Conservation (phyloP, 2,329 filamentous ascomycete species). For the Metarhizium humberi region DNA sequence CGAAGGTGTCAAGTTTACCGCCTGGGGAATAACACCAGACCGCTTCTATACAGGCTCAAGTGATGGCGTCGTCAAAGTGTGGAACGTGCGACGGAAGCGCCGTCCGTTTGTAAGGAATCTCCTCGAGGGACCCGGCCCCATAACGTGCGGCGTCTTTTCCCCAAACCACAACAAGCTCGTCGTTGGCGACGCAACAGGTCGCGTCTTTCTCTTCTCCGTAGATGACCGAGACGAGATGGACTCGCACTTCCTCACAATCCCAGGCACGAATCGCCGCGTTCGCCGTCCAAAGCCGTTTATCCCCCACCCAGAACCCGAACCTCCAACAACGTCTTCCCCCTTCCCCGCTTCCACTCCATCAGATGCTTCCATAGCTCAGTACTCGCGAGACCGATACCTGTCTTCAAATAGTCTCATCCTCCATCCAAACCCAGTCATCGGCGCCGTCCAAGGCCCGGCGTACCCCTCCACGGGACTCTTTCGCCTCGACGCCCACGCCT, state of each 20-base stretch:
- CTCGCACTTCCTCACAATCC: conserved; percentile 26
- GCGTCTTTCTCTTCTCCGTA: conserved; percentile 44
- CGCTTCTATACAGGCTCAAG: conserved; percentile 56
- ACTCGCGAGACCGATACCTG: conserved; percentile 24
- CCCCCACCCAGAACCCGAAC: conserved; percentile 39
- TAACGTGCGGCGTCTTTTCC: conserved; percentile 50
- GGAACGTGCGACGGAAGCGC: conserved; percentile 43
- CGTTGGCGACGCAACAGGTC: conserved; percentile 52
- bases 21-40: conserved; percentile 48
- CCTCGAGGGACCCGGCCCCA: conserved; percentile 43
- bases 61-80: conserved; percentile 53
- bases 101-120: conserved; percentile 42
- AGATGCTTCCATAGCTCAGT: conserved; percentile 10
- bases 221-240: conserved; percentile 32
- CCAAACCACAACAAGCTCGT: conserved; percentile 44
- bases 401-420: conserved; percentile 29
- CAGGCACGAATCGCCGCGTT: conserved; percentile 24
- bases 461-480: conserved; percentile 40
- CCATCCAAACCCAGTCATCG: conserved; percentile 37
- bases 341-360: background rate
- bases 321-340: conserved; percentile 19
- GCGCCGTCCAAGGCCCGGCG: conserved; percentile 44
- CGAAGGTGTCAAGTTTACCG: conserved; percentile 53
- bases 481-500: conserved; percentile 36
- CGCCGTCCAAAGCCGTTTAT: conserved; percentile 38